phyloP scores from a whole-genome alignment of 2,329 filamentous ascomycete species.

The Fusarium irregulare region DNA sequence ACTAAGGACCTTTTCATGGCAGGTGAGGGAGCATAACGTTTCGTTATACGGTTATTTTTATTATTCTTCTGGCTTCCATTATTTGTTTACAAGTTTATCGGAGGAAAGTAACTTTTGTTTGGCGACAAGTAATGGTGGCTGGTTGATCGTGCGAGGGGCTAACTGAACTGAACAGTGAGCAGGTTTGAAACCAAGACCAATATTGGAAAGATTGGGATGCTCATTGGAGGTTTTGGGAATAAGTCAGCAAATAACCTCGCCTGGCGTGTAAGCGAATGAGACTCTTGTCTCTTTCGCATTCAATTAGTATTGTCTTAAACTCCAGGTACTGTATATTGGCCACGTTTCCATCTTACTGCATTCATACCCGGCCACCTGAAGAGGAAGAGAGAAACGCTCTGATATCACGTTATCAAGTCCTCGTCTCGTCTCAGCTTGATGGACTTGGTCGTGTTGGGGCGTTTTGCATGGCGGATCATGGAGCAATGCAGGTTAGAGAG shows the following conservation, averaged over 20 bases:
- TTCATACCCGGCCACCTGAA: neutral
- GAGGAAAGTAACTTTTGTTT: neutral
- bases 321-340: neutral
- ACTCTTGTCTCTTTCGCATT: neutral
- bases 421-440: slow-evolving; percentile 12
- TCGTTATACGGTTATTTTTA: neutral
- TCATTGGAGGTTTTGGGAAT: slow-evolving; percentile 16
- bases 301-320: neutral
- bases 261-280: slow-evolving; percentile 2
- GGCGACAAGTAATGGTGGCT: neutral
- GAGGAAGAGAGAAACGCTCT: neutral
- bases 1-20: slow-evolving; percentile 1
- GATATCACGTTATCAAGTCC: slow-evolving; percentile 13
- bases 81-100: neutral
- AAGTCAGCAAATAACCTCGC: slow-evolving; percentile 9
- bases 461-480: slow-evolving; percentile 26
- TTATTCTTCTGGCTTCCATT: neutral
- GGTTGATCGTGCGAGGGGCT: slow-evolving; percentile 8
- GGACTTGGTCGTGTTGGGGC: slow-evolving; percentile 14
- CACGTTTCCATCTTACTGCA: neutral
- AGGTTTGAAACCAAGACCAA: slow-evolving; percentile 24
- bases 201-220: neutral
- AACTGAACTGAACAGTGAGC: neutral
- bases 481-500: slow-evolving; percentile 27
- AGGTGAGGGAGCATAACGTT: neutral